Conservation (phyloP, 805 yeast genomes). For the Nakazawaea laoshanensis region DNA sequence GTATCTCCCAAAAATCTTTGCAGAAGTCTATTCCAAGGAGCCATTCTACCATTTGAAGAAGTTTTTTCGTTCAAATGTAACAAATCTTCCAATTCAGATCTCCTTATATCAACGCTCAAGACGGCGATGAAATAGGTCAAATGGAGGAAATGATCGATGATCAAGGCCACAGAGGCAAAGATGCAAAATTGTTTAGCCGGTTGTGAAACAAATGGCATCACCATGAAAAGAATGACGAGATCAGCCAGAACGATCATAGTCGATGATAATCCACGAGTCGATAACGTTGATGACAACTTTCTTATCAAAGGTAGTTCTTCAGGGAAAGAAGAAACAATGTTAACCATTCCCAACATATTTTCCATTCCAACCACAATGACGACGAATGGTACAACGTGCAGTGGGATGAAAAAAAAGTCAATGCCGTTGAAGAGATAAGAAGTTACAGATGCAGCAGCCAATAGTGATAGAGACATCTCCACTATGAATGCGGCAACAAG, state of each 20-base stretch:
- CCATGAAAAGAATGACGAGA: constrained; percentile 15
- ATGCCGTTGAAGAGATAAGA: constrained; percentile 25
- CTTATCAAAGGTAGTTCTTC: constrained; percentile 31
- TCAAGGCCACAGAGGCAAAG: constrained; percentile 38
- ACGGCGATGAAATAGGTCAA: constrained; percentile 58
- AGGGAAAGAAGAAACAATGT: constrained; percentile 29
- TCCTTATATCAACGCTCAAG: constrained; percentile 56
- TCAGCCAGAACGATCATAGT: constrained; percentile 24
- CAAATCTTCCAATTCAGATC: constrained; percentile 53
- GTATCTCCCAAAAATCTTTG: constrained; percentile 7
- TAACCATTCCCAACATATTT: constrained; percentile 37
- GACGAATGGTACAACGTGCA: constrained; percentile 31
- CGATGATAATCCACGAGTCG: constrained; percentile 28
- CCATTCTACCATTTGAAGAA: not conserved
- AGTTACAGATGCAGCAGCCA: constrained; percentile 34
- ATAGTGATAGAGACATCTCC: constrained; percentile 28
- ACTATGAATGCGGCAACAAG: constrained; percentile 33
- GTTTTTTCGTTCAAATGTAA: constrained; percentile 14
- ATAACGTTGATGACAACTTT: constrained; percentile 27
- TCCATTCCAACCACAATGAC: constrained; percentile 35
- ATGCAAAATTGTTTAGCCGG: constrained; percentile 31
- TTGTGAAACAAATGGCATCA: constrained; percentile 20
- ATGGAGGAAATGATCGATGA: constrained; percentile 54
- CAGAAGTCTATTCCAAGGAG: constrained; percentile 7
- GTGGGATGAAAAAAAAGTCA: constrained; percentile 28